Base-by-base conservation (phyloP, 2,329 filamentous ascomycete genomes). In the Colletotrichum sp. region DNA sequence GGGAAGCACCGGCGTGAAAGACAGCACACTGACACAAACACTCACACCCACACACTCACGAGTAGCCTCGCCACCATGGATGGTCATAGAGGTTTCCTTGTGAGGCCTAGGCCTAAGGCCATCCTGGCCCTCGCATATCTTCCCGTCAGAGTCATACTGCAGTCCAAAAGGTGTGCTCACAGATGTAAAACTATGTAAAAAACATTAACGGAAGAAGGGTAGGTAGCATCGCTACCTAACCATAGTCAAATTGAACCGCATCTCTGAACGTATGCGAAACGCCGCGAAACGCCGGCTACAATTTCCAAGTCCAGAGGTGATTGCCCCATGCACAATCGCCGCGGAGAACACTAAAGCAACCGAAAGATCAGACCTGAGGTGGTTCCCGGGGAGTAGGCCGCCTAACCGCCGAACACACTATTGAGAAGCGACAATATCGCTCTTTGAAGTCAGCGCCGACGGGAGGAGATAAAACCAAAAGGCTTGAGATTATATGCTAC, bases 351-450 rank as follows among this genome's bases (percentile, higher is more conserved):
- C 10, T 0, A 21, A 52, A 12, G 10, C 6, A 52, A 21, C 6
- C 10, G 18, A 4, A n/a, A 12, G n/a, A 12, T 1, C 18, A 48
- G 9, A 16, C 1, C 21, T n/a, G 43, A n/a, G 1, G 38, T 1
- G 3, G 6, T 48, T 48, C n/a, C n/a, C 38, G 3, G 38, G 2
- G 38, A 12, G 10, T 10, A 48, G 18, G n/a, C 38, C 0, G 10
- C 12, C 3, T 13, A 48, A 21, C 6, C 18, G 2, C n/a, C n/a
- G 43, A 13, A n/a, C 18, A 12, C 10, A n/a, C 43, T 3, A 12
- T 10, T 21, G 43, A 7, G 1, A 21, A 48, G 43, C 18, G 9
- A n/a, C 18, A 21, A 12, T 48, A 21, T 52, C 10, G n/a, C 43
- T 18, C 9, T 52, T 52, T 3, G 43, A 12, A 18, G 6, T 3